These are phyloP conservation scores for Rubroboletus satanas DNA, from an alignment of 768 basidiomycete species.

Conservation along the genomic window DNA sequence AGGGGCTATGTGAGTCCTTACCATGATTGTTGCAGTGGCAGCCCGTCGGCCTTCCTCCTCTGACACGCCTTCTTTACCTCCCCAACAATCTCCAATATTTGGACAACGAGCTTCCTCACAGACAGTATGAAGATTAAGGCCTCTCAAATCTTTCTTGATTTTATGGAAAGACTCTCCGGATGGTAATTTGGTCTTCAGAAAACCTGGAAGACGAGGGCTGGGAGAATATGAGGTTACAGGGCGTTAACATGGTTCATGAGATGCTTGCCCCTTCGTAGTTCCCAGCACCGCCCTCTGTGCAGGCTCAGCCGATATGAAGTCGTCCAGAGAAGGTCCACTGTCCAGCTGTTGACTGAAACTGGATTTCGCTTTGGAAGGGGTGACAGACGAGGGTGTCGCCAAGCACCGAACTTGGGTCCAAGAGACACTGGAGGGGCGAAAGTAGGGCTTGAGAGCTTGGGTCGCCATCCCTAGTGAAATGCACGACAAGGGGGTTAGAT, in stretches of 20 bases:
- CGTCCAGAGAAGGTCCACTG: conserved; percentile 71
- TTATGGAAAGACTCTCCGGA: conserved; percentile 83
- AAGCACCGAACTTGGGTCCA: conserved; percentile 37
- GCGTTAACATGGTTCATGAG: not conserved
- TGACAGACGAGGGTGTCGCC: conserved; percentile 42
- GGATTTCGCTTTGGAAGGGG: conserved; percentile 31
- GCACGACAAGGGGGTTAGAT: not conserved
- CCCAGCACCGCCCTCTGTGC: conserved; percentile 65
- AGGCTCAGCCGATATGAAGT: conserved; percentile 67
- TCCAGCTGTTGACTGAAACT: conserved; percentile 52
- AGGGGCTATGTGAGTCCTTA: conserved; percentile 30
- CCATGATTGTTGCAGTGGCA: conserved; percentile 99
- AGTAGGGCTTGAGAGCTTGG: conserved; percentile 6
- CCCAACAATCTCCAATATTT: conserved; percentile 99
- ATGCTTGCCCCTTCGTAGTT: conserved; percentile 60
- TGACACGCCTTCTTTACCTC: conserved; percentile 65
- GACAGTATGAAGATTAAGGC: conserved; percentile 89
- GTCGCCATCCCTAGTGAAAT: conserved; percentile 9
- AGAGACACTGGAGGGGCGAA: conserved; percentile 8
- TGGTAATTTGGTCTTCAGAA: conserved; percentile 89
- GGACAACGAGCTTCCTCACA: conserved; percentile 99
- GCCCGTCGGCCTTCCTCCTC: conserved; percentile 71
- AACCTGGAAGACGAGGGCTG: conserved; percentile 83
- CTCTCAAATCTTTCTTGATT: conserved; percentile 94
- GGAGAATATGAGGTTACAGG: not conserved